A percentile compares a stretch with the other conserved stretches of the same genome.
phyloP scores from a whole-genome alignment of 2,329 filamentous ascomycete species.

The Stagonosporopsis rhizophila region DNA sequence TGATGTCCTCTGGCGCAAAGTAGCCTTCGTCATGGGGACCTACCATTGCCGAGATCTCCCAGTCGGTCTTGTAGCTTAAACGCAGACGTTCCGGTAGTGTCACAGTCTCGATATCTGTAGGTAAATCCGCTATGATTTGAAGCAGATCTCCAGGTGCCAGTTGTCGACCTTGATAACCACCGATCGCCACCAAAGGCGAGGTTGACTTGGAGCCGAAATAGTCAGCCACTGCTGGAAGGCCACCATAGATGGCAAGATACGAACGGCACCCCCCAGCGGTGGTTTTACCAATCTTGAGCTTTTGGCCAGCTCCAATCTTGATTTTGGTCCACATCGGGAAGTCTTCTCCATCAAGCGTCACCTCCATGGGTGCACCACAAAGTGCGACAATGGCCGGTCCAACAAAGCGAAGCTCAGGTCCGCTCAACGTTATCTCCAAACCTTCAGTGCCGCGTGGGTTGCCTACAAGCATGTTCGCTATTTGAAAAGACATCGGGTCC shows the following conservation, averaged over 20 bases:
- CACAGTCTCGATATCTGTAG: slow-evolving; percentile 38
- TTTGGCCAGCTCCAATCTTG: slow-evolving; percentile 60
- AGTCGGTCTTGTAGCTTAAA: slow-evolving; percentile 58
- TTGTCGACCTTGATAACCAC: slow-evolving; percentile 66
- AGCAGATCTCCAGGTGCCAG: slow-evolving; percentile 63
- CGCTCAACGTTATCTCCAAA: slow-evolving; percentile 67
- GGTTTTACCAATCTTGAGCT: slow-evolving; percentile 62
- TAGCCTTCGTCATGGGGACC: slow-evolving; percentile 65
- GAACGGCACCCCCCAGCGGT: slow-evolving; percentile 61
- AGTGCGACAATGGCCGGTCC: slow-evolving; percentile 63
- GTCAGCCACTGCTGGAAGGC: slow-evolving; percentile 60
- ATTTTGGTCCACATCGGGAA: slow-evolving; percentile 64
- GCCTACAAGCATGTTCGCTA: slow-evolving; percentile 67
- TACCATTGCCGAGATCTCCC: slow-evolving; percentile 62
- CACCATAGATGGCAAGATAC: slow-evolving; percentile 66
- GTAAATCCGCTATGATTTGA: slow-evolving; percentile 52
- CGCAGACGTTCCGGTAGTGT: slow-evolving; percentile 55
- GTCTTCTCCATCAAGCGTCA: slow-evolving; percentile 57
- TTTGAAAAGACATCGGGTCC: slow-evolving; percentile 64
- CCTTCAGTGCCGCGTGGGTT: slow-evolving; percentile 61
- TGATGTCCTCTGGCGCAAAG: slow-evolving; percentile 59
- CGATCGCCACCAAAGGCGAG: slow-evolving; percentile 63
- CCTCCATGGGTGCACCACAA: slow-evolving; percentile 63
- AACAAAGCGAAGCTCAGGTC: slow-evolving; percentile 65
- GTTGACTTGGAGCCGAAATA: slow-evolving; percentile 68